Percentiles rank a stretch among this genome's conserved stretches.
phyloP scores from a whole-genome alignment of 2,329 filamentous ascomycete species.

The Anisogramma anomala region DNA sequence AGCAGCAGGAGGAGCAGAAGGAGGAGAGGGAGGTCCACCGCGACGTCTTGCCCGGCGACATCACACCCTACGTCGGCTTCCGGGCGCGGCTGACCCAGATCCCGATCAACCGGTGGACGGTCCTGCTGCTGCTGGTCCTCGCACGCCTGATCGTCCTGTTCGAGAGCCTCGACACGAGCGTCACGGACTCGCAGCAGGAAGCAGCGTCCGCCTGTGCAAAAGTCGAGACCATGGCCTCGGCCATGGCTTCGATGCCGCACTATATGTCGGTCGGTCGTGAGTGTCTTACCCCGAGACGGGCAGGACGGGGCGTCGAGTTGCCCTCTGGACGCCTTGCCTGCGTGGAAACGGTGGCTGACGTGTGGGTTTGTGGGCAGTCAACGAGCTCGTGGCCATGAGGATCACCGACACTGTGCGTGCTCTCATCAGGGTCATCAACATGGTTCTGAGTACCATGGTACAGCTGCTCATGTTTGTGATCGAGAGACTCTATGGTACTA shows the following conservation, averaged over 20 bases:
- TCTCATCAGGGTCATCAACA: slow-evolving; percentile 64
- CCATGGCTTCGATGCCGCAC: slow-evolving; percentile 97
- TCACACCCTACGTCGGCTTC: slow-evolving; percentile 87
- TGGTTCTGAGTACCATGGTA: slow-evolving; percentile 74
- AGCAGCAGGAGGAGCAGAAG: background rate
- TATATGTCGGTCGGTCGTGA: slow-evolving; percentile 64
- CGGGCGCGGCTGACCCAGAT: slow-evolving; percentile 83
- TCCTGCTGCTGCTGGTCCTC: slow-evolving; percentile 77
- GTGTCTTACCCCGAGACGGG: background rate
- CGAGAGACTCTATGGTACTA: slow-evolving; percentile 71
- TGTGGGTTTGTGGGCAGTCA: slow-evolving; percentile 41
- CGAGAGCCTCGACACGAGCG: slow-evolving; percentile 57
- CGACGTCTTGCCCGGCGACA: slow-evolving; percentile 33
- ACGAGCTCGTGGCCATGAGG: slow-evolving; percentile 67
- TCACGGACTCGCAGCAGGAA: slow-evolving; percentile 65
- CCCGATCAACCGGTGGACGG: slow-evolving; percentile 96
- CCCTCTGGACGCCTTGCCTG: background rate
- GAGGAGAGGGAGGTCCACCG: background rate
- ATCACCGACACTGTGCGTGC: slow-evolving; percentile 72
- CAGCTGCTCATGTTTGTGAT: slow-evolving; percentile 85
- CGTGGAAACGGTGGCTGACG: background rate
- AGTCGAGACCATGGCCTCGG: slow-evolving; percentile 84
- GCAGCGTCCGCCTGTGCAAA: slow-evolving; percentile 81
- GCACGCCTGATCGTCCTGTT: slow-evolving; percentile 69
- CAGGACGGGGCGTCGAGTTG: background rate